Evolutionary conservation across 2,329 filamentous ascomycete species (phyloP).

Genomic region (Stachybotrys echinatus): DNA sequence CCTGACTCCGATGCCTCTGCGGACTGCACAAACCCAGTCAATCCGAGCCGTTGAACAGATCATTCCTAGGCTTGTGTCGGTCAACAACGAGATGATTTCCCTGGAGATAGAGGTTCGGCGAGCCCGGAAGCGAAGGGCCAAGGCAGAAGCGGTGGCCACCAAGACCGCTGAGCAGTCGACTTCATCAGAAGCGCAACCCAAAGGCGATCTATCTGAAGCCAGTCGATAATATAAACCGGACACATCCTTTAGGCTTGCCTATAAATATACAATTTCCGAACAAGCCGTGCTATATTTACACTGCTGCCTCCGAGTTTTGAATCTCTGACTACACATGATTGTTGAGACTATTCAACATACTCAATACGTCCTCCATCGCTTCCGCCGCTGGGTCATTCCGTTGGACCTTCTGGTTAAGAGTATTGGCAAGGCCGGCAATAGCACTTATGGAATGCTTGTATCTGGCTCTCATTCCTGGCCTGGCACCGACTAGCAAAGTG

Average conservation of each 20-base stretch:
- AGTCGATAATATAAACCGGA: no score
- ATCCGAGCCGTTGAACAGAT: conserved; percentile 49
- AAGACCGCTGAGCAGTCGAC: not conserved
- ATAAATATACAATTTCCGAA: no score
- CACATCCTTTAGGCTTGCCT: no score
- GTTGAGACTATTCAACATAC: conserved; percentile 20
- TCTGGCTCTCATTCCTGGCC: conserved; percentile 39
- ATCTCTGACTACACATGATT: not conserved
- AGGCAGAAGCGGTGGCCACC: conserved; percentile 29
- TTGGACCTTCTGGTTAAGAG: conserved; percentile 29
- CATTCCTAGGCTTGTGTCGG: conserved; percentile 50
- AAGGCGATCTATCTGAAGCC: no score
- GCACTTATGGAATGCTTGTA: conserved; percentile 47
- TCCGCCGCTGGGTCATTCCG: conserved; percentile 28
- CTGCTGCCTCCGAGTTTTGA: no score
- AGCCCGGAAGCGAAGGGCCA: conserved; percentile 49
- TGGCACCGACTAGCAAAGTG: conserved; percentile 42
- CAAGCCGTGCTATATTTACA: no score
- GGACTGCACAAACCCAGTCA: conserved; percentile 55
- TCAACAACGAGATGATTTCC: conserved; percentile 56
- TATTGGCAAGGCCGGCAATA: conserved; percentile 41
- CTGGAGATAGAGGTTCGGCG: conserved; percentile 66
- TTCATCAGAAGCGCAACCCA: not conserved
- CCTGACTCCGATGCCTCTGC: conserved; percentile 45
- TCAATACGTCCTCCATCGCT: conserved; percentile 39